Evolutionary conservation across 225 moss, liverwort and hornwort genomes (phyloP).

Genomic region (Pseudisothecium myosuroides): DNA sequence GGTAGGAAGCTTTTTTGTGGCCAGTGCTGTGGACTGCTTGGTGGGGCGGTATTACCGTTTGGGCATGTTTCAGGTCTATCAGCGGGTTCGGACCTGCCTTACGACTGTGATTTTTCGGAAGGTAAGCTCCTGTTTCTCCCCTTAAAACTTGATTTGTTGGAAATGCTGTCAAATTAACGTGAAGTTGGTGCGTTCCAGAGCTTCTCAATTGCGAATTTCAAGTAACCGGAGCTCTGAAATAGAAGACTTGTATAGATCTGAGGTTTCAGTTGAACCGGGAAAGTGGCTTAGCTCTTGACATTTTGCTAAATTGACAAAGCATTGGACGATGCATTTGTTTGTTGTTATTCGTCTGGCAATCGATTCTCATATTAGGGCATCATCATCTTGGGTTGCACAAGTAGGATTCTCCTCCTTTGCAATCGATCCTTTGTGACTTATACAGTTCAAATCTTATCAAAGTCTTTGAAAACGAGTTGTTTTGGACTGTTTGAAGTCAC

Average conservation of each 20-base stretch:
- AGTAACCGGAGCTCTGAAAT: background rate
- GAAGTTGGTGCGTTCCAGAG: background rate
- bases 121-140: background rate
- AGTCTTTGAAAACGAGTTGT: background rate
- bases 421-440: background rate
- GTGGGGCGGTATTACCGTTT: constrained; percentile 15
- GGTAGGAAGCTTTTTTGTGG: constrained; percentile 13
- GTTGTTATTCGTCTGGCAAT: background rate
- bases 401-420: background rate
- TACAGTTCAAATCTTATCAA: background rate
- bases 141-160: background rate
- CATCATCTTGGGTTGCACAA: background rate
- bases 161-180: background rate
- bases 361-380: background rate
- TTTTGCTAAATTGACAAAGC: background rate
- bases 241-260: background rate
- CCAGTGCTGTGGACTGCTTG: constrained; percentile 17
- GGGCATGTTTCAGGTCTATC: constrained; percentile 5
- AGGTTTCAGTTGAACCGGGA: background rate
- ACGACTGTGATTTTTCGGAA: constrained; percentile 31
- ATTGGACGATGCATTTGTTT: background rate
- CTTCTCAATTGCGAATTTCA: background rate
- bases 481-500: background rate
- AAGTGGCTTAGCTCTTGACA: background rate
- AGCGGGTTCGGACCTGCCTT: constrained; percentile 25